phyloP scores from a whole-genome alignment of 108 stramenopile genomes.

The Discostella stelligeroides region DNA sequence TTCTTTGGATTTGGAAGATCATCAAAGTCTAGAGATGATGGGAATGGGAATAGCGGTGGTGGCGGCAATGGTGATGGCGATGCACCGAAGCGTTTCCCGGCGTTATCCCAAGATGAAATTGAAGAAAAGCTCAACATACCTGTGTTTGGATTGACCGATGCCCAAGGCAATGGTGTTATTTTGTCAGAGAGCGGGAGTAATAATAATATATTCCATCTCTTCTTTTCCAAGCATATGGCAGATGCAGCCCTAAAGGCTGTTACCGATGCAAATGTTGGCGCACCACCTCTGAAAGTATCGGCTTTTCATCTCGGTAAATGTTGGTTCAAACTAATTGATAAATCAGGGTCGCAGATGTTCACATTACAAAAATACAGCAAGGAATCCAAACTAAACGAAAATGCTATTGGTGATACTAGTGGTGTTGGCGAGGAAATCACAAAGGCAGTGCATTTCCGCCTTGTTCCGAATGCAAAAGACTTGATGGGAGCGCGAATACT shows the following conservation, averaged over 20 bases:
- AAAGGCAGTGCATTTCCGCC: conserved; percentile 39
- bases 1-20: conserved; percentile 48
- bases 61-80: conserved; percentile 30
- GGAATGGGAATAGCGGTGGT: conserved; percentile 10
- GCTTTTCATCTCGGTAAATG: conserved; percentile 54
- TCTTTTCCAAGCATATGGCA: conserved; percentile 49
- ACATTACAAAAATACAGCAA: conserved; percentile 35
- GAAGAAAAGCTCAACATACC: conserved; percentile 51
- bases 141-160: conserved; percentile 49
- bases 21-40: conserved; percentile 8
- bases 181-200: conserved; percentile 32
- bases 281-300: conserved; percentile 38
- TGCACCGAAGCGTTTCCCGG: conserved; percentile 42
- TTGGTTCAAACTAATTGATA: conserved; percentile 43
- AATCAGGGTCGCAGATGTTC: conserved; percentile 20
- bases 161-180: conserved; percentile 49
- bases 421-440: conserved; percentile 6
- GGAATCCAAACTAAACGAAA: background rate
- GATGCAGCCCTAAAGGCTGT: conserved; percentile 31
- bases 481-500: conserved; percentile 52
- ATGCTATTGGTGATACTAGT: too few relatives aligned
- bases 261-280: conserved; percentile 33
- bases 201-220: conserved; percentile 50
- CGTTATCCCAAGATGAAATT: conserved; percentile 50
- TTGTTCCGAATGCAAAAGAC: conserved; percentile 54